Evolutionary conservation across 768 basidiomycete genomes (phyloP).

Genomic region (Tephrocybe sp.): DNA sequence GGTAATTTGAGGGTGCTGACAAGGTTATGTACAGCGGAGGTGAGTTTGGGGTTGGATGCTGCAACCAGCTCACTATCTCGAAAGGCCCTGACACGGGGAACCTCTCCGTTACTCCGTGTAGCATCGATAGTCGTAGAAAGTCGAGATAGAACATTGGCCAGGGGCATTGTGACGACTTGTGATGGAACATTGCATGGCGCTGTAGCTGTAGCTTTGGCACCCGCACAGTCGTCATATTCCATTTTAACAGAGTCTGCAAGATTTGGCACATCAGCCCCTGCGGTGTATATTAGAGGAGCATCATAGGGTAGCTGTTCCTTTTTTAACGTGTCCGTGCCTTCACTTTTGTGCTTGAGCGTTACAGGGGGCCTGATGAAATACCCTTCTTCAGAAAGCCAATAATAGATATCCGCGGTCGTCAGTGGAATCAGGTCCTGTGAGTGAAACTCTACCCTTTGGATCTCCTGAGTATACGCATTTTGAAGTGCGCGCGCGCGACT

Average conservation of each 20-base stretch:
- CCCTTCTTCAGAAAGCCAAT: slow-evolving; percentile 43
- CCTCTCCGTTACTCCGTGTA: neutral
- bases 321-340: slow-evolving; percentile 2
- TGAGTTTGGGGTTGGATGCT: slow-evolving; percentile 31
- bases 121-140: neutral
- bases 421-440: slow-evolving; percentile 24
- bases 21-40: slow-evolving; percentile 27
- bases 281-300: slow-evolving; percentile 18
- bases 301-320: slow-evolving; percentile 9
- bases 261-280: slow-evolving; percentile 13
- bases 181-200: slow-evolving; percentile 12
- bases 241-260: neutral
- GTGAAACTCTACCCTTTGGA: slow-evolving; percentile 10
- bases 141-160: slow-evolving; percentile 23
- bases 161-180: slow-evolving; percentile 27
- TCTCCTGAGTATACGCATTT: slow-evolving; percentile 33
- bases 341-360: neutral
- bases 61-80: slow-evolving; percentile 22
- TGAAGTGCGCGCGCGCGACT: slow-evolving; percentile 43
- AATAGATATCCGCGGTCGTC: slow-evolving; percentile 42
- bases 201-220: neutral
- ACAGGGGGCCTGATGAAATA: slow-evolving; percentile 28
- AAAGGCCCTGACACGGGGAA: neutral
- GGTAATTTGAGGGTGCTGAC: slow-evolving; percentile 25
- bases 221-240: slow-evolving; percentile 1